Base-by-base conservation (phyloP, 768 basidiomycete species). In the Rhodotorula graminis region DNA sequence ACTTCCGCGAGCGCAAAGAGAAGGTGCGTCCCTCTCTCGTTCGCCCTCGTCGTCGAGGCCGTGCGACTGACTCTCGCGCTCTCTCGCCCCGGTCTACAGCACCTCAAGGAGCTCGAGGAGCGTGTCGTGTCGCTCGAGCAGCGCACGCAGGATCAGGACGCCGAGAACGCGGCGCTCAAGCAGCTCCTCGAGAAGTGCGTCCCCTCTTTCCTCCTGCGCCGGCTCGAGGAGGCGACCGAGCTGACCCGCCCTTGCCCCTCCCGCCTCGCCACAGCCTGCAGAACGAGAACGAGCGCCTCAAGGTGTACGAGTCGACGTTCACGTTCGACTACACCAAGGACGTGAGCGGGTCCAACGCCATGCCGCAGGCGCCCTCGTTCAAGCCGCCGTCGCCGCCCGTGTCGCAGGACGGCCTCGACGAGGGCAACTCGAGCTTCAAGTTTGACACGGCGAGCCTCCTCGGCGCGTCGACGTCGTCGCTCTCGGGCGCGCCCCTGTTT, bases 1-100 rank as follows among this genome's bases (percentile, higher is more conserved):
- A 95, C 2, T 99, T 99, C 84, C 85, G 95, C 67, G 96, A 98
- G 81, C 86, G 95, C 72, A 94, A 97, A 82, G 95, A 99, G 83
- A 75, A 75, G 71, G 71, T 67, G 18, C 44, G 71, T 40, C 21
- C 27, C n/a, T 29, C 50, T 21, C 15, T 37, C 50, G 16, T 29
- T 21, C 42, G 18, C 56, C 3, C 29, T 8, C 44, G 18, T 31
- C 10, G 37, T 25, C 10, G 10, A 2, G 29, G 23, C 27, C 6
- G 1, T 10, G 52, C 29, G 16, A n/a, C 23, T 57, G 23, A 64
- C 52, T 2, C 15, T 40, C 19, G 18, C 47, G 18, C 8, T 9
- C 49, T 37, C 37, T 37, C 37, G 37, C 9, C 14, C 49, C n/a
- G n/a, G n/a, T 10, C 42, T 5, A 52, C 92, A 91, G 78, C 93